Conservation (phyloP, 2,329 filamentous ascomycete genomes). For the Cordyceps cicadae region DNA sequence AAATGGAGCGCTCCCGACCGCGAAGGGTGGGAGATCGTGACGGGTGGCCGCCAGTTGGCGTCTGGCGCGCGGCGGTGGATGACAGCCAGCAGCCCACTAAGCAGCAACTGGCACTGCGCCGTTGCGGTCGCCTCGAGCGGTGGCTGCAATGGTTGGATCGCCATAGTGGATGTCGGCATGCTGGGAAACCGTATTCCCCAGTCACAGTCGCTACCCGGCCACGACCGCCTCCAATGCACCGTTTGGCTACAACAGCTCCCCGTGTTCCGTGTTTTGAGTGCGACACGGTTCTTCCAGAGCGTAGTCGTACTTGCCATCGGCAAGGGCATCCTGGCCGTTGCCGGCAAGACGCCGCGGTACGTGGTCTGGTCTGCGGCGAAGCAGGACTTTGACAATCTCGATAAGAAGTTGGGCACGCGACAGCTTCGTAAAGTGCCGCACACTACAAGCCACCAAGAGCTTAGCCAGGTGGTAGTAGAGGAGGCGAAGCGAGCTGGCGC, state of each 20-base stretch:
- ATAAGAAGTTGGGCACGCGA: neutral
- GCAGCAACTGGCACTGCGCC: neutral
- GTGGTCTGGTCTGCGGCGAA: neutral
- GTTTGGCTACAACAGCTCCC: neutral
- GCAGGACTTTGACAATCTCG: neutral
- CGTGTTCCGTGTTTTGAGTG: neutral
- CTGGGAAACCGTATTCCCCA: too few species aligned
- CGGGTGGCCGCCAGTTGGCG: neutral
- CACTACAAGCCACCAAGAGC: neutral
- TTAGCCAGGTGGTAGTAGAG: too few species aligned
- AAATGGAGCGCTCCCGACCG: too few species aligned
- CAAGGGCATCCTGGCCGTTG: neutral
- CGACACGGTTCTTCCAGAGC: neutral
- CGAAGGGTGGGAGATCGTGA: too few species aligned
- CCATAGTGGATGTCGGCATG: too few species aligned
- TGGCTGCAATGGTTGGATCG: neutral
- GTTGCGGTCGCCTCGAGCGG: neutral
- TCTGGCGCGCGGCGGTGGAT: neutral
- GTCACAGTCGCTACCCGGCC: too few species aligned
- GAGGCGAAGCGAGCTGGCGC: too few species aligned
- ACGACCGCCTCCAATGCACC: neutral
- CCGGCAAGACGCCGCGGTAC: neutral
- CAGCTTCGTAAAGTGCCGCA: neutral
- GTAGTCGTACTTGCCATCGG: neutral
- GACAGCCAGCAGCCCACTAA: neutral